Conservation (phyloP, 1,284 basidiomycete genomes). For the Pseudozyma pruni region DNA sequence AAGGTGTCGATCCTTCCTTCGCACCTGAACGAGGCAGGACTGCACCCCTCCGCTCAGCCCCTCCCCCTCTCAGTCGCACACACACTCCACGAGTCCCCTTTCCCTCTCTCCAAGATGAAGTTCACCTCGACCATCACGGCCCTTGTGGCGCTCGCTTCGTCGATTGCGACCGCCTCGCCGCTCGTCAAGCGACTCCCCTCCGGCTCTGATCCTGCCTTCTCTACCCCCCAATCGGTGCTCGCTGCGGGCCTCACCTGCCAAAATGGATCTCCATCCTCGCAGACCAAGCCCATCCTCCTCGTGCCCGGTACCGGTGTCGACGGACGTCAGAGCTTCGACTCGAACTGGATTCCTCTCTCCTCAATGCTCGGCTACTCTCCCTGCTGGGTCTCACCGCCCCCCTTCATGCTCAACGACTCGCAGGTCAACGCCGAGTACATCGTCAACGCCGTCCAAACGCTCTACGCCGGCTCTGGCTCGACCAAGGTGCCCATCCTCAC, state of each 20-base stretch:
- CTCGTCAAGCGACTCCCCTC: constrained; percentile 25
- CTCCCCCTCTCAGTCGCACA: background rate
- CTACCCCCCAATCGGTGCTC: constrained; percentile 13
- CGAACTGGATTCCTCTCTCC: constrained; percentile 41
- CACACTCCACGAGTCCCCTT: background rate
- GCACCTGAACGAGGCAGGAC: too few species aligned
- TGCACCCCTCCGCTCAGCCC: background rate
- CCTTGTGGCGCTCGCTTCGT: background rate
- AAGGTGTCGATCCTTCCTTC: too few species aligned
- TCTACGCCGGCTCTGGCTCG: constrained; percentile 11
- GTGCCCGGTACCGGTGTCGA: constrained; percentile 39
- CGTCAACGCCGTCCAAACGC: constrained; percentile 31
- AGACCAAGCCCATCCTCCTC: constrained; percentile 35
- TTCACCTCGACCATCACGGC: background rate
- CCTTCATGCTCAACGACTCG: constrained; percentile 42
- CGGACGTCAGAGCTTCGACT: constrained; percentile 27
- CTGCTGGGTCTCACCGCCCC: constrained; percentile 38
- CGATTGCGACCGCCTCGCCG: constrained; percentile 1
- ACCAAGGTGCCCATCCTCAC: constrained; percentile 31
- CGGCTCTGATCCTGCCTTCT: constrained; percentile 23
- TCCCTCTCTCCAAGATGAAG: constrained; percentile 8
- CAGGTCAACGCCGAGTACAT: constrained; percentile 46
- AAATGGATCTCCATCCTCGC: constrained; percentile 24
- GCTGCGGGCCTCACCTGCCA: constrained; percentile 16
- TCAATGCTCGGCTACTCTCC: constrained; percentile 25